A percentile compares a stretch with the other conserved stretches of the same genome.
Evolutionary conservation across 306 rosid genomes (phyloP).

Genomic region (Malus orientalis): DNA sequence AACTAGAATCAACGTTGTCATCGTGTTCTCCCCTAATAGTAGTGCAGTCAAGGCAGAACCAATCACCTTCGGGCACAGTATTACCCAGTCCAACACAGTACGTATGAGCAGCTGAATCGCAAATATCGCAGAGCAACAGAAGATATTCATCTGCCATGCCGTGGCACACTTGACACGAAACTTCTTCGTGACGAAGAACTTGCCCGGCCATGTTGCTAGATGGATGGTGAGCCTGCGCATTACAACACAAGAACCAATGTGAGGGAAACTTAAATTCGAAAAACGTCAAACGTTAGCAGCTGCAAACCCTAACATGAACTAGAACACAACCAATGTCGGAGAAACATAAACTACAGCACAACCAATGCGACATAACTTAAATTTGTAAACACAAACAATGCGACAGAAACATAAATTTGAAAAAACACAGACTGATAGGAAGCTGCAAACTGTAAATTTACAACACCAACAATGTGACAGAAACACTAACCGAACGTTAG

Average conservation of each 20-base stretch:
- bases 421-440: not conserved
- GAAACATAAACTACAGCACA: not conserved
- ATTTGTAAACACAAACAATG: not conserved
- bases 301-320: not conserved
- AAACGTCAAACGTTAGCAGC: not conserved
- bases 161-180: conserved; percentile 42
- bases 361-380: not conserved
- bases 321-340: not conserved
- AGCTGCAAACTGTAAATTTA: not conserved
- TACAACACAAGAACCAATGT: not conserved
- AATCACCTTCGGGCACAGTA: conserved; percentile 76
- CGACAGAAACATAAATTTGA: not conserved
- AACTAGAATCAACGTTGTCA: conserved; percentile 4
- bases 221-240: conserved; percentile 35
- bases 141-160: conserved; percentile 43
- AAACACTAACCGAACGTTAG: not conserved
- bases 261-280: not conserved
- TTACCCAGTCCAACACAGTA: conserved; percentile 72
- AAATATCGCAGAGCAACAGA: conserved; percentile 62
- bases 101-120: conserved; percentile 66
- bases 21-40: conserved; percentile 18
- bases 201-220: conserved; percentile 34
- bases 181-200: conserved; percentile 34
- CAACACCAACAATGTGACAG: not conserved
- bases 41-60: conserved; percentile 70